Conservation (phyloP, 2,329 filamentous ascomycete genomes). For the Neofusicoccum sp. region DNA sequence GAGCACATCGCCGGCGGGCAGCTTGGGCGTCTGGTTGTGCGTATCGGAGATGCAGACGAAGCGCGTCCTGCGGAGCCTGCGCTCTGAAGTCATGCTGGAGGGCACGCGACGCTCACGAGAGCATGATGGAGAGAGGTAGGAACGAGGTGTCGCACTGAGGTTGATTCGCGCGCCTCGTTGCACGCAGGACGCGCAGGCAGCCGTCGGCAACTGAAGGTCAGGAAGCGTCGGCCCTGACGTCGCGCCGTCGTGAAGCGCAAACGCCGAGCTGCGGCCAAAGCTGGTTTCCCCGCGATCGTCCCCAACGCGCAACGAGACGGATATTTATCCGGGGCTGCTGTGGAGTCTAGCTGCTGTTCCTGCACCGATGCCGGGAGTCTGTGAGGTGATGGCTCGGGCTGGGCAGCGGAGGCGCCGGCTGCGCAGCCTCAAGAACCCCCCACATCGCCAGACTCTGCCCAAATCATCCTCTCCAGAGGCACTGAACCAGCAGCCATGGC, state of each 20-base stretch:
- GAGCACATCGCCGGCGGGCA: slow-evolving; percentile 70
- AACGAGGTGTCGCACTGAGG: neutral
- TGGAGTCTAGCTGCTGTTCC: neutral
- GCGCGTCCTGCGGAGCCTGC: slow-evolving; percentile 49
- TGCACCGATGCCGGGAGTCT: slow-evolving; percentile 5
- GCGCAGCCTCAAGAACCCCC: neutral
- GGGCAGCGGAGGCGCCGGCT: neutral
- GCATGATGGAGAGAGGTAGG: neutral
- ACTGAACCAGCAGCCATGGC: slow-evolving; percentile 47
- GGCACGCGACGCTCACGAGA: neutral
- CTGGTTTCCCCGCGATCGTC: slow-evolving; percentile 2
- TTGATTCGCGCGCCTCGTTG: neutral
- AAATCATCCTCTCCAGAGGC: neutral
- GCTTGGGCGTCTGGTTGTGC: slow-evolving; percentile 63
- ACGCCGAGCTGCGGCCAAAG: neutral
- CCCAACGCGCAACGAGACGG: neutral
- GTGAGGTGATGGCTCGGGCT: neutral
- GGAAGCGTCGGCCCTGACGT: neutral
- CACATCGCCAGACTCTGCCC: neutral
- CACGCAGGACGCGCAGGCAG: no score
- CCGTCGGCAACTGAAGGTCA: neutral
- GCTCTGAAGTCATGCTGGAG: slow-evolving; percentile 10
- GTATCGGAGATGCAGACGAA: slow-evolving; percentile 77
- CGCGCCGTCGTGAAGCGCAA: neutral
- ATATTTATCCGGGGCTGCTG: slow-evolving; percentile 5